phyloP scores from a whole-genome alignment of 208 protist genomes.

The Entamoeba moshkovskii region DNA sequence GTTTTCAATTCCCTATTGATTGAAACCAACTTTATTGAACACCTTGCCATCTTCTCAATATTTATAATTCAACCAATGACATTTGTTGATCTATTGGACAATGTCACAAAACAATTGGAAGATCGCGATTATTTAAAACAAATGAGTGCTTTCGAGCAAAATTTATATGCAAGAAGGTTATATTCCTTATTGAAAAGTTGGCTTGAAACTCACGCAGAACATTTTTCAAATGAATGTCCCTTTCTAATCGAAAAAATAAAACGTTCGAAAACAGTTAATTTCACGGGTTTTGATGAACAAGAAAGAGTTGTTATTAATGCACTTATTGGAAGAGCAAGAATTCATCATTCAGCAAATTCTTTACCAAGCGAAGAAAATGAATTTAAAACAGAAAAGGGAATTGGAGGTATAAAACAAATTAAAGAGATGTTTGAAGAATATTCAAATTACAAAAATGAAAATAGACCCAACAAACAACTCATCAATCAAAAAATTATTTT shows the following conservation, averaged over 20 bases:
- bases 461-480: background rate
- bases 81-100: background rate
- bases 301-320: background rate
- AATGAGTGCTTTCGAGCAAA: background rate
- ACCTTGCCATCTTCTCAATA: background rate
- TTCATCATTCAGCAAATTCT: background rate
- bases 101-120: background rate
- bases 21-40: background rate
- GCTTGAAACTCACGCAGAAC: background rate
- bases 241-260: background rate
- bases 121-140: background rate
- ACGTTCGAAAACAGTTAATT: background rate
- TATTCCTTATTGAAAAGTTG: background rate
- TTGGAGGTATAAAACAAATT: background rate
- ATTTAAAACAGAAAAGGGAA: background rate
- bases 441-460: background rate
- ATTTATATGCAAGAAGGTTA: background rate
- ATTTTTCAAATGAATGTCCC: background rate
- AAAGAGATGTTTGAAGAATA: background rate
- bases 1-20: background rate
- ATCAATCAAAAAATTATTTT: background rate
- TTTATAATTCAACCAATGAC: background rate
- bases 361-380: background rate
- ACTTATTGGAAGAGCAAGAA: background rate
- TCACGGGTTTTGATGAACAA: background rate